A percentile compares a stretch with the other conserved stretches of the same genome.
Evolutionary conservation across 2,329 filamentous ascomycete species (phyloP).

Genomic region (Alternaria ventricosa): DNA sequence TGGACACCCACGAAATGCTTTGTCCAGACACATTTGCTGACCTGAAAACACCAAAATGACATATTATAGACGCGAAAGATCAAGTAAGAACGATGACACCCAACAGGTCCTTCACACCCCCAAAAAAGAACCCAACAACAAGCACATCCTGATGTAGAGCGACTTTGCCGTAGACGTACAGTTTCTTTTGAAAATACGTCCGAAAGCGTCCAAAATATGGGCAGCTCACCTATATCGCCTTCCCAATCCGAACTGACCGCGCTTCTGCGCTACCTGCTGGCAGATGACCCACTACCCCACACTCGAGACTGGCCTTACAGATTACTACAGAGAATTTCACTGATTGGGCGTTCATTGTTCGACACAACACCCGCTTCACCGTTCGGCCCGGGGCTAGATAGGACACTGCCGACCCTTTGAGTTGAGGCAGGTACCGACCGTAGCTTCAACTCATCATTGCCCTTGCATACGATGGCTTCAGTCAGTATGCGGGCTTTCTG

Average conservation of each 20-base stretch:
- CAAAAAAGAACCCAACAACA: not conserved
- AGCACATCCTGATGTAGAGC: not conserved
- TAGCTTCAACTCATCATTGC: not conserved
- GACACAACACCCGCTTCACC: not conserved
- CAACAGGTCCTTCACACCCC: not conserved
- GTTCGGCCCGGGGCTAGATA: not conserved
- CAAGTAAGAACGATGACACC: not conserved
- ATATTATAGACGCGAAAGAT: not conserved
- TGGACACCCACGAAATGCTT: not conserved
- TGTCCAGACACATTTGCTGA: not conserved
- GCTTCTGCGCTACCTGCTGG: not conserved
- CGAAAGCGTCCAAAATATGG: not conserved
- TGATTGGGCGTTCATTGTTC: not conserved
- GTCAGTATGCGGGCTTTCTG: not conserved
- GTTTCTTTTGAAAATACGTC: not conserved
- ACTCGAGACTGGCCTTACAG: not conserved
- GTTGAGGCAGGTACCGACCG: constrained; percentile 8
- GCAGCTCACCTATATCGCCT: not conserved
- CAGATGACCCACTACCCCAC: constrained; percentile 2
- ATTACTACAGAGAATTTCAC: not conserved
- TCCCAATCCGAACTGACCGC: constrained; percentile 2
- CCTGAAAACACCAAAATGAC: not conserved
- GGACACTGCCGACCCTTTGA: not conserved
- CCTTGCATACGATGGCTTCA: not conserved
- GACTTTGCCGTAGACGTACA: not conserved